Evolutionary conservation across 2,329 filamentous ascomycete species (phyloP).

Genomic region (Aspergillus brunneoviolaceus): DNA sequence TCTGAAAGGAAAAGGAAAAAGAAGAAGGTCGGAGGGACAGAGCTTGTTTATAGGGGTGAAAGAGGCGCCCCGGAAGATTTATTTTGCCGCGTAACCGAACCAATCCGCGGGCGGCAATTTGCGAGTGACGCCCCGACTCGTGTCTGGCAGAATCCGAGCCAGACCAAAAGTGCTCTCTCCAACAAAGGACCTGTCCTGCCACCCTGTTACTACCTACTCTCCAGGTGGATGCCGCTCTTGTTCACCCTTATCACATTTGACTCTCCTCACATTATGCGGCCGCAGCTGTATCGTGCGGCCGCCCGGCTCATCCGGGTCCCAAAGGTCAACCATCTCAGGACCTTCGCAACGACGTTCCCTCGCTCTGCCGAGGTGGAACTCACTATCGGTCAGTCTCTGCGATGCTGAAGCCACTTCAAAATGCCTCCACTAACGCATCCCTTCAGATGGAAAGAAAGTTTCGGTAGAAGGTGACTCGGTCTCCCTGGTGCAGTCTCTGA

Average conservation of each 20-base stretch:
- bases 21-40: conserved; percentile 16
- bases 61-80: conserved; percentile 28
- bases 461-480: conserved; percentile 80
- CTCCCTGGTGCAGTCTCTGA: conserved; percentile 7
- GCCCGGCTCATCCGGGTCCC: conserved; percentile 55
- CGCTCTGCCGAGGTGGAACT: conserved; percentile 92
- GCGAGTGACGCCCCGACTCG: conserved; percentile 31
- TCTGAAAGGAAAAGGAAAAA: conserved; percentile 37
- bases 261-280: conserved; percentile 56
- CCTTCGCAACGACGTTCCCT: conserved; percentile 77
- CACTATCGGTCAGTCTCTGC: conserved; percentile 71
- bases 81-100: conserved; percentile 33
- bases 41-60: conserved; percentile 19
- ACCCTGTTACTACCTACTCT: conserved; percentile 17
- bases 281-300: conserved; percentile 63
- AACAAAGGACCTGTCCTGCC: conserved; percentile 24
- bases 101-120: conserved; percentile 43
- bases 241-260: conserved; percentile 17
- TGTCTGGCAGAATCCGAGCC: conserved; percentile 33
- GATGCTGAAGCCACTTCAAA: conserved; percentile 51
- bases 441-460: conserved; percentile 90
- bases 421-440: conserved; percentile 47
- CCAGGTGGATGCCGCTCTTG: conserved; percentile 9
- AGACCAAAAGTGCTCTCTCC: conserved; percentile 29
- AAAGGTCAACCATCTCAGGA: conserved; percentile 63